Percentiles rank a stretch among this genome's conserved stretches.
phyloP scores from a whole-genome alignment of 1,284 basidiomycete genomes.

The Neonothopanus nambi region DNA sequence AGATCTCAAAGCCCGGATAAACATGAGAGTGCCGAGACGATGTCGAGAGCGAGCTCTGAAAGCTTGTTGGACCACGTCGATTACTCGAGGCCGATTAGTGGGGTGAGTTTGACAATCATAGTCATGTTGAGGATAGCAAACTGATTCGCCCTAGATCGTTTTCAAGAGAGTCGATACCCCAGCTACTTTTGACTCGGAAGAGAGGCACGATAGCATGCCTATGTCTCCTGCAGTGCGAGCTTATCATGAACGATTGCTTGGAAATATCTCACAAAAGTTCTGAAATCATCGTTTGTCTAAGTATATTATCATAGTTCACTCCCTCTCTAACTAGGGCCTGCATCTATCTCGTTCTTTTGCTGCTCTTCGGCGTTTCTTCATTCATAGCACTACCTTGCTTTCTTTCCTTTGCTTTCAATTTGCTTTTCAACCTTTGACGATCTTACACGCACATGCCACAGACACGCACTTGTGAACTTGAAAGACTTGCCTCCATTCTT shows the following conservation, averaged over 20 bases:
- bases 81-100: conserved; percentile 13
- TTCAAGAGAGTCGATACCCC: neutral
- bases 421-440: too few species aligned
- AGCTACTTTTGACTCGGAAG: neutral
- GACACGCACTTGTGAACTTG: too few species aligned
- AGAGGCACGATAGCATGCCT: neutral
- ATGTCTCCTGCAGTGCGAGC: conserved; percentile 1
- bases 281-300: too few species aligned
- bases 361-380: too few species aligned
- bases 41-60: neutral
- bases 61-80: conserved; percentile 13
- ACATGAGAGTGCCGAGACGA: neutral
- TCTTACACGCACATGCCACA: too few species aligned
- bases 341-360: too few species aligned
- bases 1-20: neutral
- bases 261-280: neutral
- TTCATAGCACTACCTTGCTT: too few species aligned
- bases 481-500: too few species aligned
- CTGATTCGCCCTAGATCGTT: conserved; percentile 2
- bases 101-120: conserved; percentile 5
- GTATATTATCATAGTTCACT: too few species aligned
- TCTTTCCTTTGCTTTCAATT: too few species aligned
- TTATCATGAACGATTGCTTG: conserved; percentile 5
- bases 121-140: neutral
- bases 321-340: too few species aligned